Evolutionary conservation across 257 asterid species (phyloP).

Genomic region (Phtheirospermum japonicum): DNA sequence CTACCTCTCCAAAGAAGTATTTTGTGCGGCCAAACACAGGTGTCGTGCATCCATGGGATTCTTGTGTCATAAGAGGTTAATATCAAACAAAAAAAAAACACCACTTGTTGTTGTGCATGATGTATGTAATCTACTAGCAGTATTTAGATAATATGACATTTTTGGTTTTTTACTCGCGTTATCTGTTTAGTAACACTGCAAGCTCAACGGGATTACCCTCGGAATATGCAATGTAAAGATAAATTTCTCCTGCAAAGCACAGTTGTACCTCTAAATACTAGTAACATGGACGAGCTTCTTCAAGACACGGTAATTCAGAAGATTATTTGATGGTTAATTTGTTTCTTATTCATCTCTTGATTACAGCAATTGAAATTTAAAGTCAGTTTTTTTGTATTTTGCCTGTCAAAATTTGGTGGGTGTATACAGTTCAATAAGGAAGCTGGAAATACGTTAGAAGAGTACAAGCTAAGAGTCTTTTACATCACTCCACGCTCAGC

Average conservation of each 20-base stretch:
- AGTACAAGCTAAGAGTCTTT: conserved; percentile 70
- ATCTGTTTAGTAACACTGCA: conserved; percentile 66
- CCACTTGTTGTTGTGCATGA: too few species aligned
- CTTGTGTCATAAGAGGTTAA: conserved; percentile 77
- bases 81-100: too few species aligned
- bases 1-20: conserved; percentile 86
- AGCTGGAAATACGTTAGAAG: conserved; percentile 50
- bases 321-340: not conserved
- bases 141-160: too few species aligned
- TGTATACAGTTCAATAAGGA: conserved; percentile 67
- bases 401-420: not conserved
- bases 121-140: too few species aligned
- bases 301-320: conserved; percentile 50
- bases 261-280: conserved; percentile 45
- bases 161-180: not conserved
- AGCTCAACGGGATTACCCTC: conserved; percentile 74
- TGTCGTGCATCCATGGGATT: conserved; percentile 69
- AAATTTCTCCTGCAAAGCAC: conserved; percentile 77
- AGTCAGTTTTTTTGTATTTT: not conserved
- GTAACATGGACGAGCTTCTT: conserved; percentile 63
- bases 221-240: conserved; percentile 78
- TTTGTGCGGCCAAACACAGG: conserved; percentile 86
- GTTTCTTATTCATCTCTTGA: conserved; percentile 13
- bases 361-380: not conserved
- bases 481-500: conserved; percentile 44